Conservation (phyloP, 1,139 yeast species). For the Candida albicans region DNA sequence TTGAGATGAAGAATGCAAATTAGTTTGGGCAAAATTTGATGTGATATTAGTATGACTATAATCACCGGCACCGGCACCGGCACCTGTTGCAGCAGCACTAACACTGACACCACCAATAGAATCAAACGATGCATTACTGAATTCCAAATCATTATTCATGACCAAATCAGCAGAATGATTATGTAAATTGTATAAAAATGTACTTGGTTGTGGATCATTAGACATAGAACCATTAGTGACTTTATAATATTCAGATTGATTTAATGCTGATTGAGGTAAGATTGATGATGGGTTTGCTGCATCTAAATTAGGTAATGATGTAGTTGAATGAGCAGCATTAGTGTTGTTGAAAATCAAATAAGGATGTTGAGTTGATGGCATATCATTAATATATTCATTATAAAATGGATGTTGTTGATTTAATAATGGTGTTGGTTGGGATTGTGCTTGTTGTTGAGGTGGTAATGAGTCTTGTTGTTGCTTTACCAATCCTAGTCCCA, state of each 20-base stretch:
- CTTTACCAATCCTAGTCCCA: too few species aligned
- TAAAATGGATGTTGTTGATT: neutral
- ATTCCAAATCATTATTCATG: constrained; percentile 26
- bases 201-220: constrained; percentile 3
- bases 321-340: constrained; percentile 21
- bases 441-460: constrained; percentile 4
- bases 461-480: constrained; percentile 1
- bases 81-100: too few species aligned
- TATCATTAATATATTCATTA: neutral
- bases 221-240: constrained; percentile 12
- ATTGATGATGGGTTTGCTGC: constrained; percentile 7
- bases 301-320: constrained; percentile 9
- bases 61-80: constrained; percentile 13
- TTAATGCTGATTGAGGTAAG: constrained; percentile 7
- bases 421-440: constrained; percentile 1
- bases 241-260: constrained; percentile 9
- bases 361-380: constrained; percentile 5
- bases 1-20: neutral
- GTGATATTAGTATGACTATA: constrained; percentile 10
- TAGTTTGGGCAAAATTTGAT: constrained; percentile 5
- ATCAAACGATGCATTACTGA: constrained; percentile 30
- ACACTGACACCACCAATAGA: constrained; percentile 19
- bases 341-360: constrained; percentile 28
- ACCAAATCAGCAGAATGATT: constrained; percentile 21
- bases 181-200: constrained; percentile 13